Percentiles rank a stretch among this genome's conserved stretches.
Evolutionary conservation across 164 flowering plant genomes (phyloP).

Genomic region (Tetrastigma voinierianum): DNA sequence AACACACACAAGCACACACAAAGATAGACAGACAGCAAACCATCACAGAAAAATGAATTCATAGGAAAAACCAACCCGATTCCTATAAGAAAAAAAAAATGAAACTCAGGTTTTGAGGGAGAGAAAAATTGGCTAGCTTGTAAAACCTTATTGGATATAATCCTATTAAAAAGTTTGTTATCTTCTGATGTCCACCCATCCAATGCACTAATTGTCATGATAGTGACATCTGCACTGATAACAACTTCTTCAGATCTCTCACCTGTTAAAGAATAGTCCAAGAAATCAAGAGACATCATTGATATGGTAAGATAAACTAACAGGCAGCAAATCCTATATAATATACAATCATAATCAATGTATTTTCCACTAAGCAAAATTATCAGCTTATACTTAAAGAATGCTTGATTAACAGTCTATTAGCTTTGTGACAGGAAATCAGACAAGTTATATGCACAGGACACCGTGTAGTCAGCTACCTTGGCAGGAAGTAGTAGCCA

Average conservation of each 20-base stretch:
- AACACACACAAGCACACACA: too few species aligned
- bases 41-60: not conserved
- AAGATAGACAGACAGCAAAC: not conserved
- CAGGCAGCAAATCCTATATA: not conserved
- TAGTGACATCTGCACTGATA: slow-evolving; percentile 79
- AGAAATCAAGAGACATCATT: not conserved
- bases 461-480: too few species aligned
- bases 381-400: too few species aligned
- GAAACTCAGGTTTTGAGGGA: not conserved
- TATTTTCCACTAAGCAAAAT: too few species aligned
- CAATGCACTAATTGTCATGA: slow-evolving; percentile 80
- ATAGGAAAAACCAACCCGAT: not conserved
- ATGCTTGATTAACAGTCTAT: too few species aligned
- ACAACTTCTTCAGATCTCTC: slow-evolving; percentile 96
- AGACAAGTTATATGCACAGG: too few species aligned
- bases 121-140: slow-evolving; percentile 4
- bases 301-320: not conserved
- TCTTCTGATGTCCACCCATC: slow-evolving; percentile 97
- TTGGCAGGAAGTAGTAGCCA: too few species aligned
- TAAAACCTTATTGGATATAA: slow-evolving; percentile 60
- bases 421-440: too few species aligned
- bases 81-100: not conserved
- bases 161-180: slow-evolving; percentile 58
- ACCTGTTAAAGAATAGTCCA: slow-evolving; percentile 41
- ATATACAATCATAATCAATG: too few species aligned